These are phyloP conservation scores for Phytophthora syringae DNA, from an alignment of 352 stramenopile genomes.

Conservation along the genomic window DNA sequence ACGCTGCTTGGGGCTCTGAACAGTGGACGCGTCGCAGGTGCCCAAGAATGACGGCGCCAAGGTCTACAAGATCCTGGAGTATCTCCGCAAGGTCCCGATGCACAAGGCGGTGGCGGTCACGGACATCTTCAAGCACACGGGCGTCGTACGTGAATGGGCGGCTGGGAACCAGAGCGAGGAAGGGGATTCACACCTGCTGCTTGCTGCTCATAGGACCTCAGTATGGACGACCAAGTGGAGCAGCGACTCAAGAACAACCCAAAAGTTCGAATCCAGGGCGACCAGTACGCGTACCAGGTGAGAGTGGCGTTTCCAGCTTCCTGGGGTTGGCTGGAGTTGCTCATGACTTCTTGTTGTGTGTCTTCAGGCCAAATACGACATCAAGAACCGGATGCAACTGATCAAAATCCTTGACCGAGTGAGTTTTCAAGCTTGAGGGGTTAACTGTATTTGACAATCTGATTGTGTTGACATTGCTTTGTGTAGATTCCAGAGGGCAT, in stretches of 20 bases:
- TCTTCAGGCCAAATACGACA: slow-evolving; percentile 85
- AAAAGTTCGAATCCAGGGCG: slow-evolving; percentile 78
- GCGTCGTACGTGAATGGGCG: slow-evolving; percentile 65
- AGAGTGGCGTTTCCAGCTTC: background rate
- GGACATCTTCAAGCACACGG: slow-evolving; percentile 86
- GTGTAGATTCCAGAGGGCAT: slow-evolving; percentile 81
- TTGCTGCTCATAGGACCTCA: slow-evolving; percentile 62
- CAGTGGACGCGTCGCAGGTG: slow-evolving; percentile 81
- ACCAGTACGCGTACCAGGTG: slow-evolving; percentile 86
- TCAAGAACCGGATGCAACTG: slow-evolving; percentile 83
- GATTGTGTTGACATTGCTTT: slow-evolving; percentile 4
- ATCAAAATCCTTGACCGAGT: slow-evolving; percentile 82
- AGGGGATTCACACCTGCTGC: slow-evolving; percentile 1
- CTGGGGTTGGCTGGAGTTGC: background rate
- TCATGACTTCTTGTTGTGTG: slow-evolving; percentile 6
- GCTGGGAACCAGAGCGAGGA: background rate
- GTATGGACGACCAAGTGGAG: slow-evolving; percentile 85
- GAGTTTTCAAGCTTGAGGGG: slow-evolving; percentile 2
- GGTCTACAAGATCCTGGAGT: slow-evolving; percentile 90
- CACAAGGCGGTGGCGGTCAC: slow-evolving; percentile 72
- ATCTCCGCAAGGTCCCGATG: slow-evolving; percentile 81
- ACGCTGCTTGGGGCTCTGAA: background rate
- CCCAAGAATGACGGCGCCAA: slow-evolving; percentile 88
- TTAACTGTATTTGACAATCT: slow-evolving; percentile 4
- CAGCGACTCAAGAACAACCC: slow-evolving; percentile 88